Conservation (phyloP, 129 eudicot species). For the Centella asiatica region DNA sequence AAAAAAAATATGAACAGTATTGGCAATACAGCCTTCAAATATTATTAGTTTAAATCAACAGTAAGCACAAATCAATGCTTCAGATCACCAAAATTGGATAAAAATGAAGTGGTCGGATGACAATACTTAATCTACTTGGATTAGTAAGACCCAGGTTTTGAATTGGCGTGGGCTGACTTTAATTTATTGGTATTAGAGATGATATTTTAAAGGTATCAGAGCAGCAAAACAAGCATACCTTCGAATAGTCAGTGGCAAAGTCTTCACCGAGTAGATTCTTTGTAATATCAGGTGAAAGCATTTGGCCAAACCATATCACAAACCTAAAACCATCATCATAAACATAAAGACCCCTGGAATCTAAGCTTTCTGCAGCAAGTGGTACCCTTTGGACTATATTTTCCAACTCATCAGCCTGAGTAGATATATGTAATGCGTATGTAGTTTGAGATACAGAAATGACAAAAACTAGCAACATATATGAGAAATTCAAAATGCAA, state of each 20-base stretch:
- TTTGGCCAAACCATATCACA: conserved; percentile 91
- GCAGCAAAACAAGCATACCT: conserved; percentile 37
- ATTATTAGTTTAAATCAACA: too few relatives aligned
- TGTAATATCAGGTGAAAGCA: conserved; percentile 73
- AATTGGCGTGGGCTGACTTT: too few relatives aligned
- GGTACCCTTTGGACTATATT: conserved; percentile 52
- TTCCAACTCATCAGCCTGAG: conserved; percentile 35
- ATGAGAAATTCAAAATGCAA: not conserved
- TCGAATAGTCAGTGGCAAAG: conserved; percentile 60
- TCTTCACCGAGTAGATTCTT: conserved; percentile 70
- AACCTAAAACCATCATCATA: conserved; percentile 94
- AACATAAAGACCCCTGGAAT: conserved; percentile 81
- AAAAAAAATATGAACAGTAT: too few relatives aligned
- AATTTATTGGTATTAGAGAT: too few relatives aligned
- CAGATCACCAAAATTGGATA: too few relatives aligned
- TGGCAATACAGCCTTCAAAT: too few relatives aligned
- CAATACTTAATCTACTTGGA: too few relatives aligned
- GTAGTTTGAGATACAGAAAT: not conserved
- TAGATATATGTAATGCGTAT: conserved; percentile 24
- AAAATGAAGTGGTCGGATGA: too few relatives aligned
- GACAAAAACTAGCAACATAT: conserved; percentile 2
- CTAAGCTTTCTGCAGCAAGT: conserved; percentile 83
- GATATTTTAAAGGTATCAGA: too few relatives aligned
- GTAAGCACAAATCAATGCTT: too few relatives aligned
- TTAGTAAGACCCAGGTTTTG: too few relatives aligned